Percentiles rank a stretch among this genome's conserved stretches.
These are phyloP conservation scores for Eucalyptus coolabah DNA, from an alignment of 345 rosid species.

Conservation along the genomic window DNA sequence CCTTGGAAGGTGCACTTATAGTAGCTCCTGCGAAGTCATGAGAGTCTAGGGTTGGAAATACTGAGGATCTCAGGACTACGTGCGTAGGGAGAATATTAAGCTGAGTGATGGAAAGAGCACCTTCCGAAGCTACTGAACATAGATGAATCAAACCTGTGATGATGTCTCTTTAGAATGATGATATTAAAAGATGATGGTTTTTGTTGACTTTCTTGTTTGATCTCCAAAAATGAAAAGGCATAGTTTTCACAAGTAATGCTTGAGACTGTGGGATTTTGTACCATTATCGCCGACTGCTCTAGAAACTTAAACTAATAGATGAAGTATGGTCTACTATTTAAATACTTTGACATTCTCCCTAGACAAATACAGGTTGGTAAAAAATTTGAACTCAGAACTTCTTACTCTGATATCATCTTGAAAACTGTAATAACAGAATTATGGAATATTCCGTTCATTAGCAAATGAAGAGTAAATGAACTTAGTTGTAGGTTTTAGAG, in stretches of 20 bases:
- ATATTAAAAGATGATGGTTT: background rate
- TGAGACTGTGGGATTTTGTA: background rate
- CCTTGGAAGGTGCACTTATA: constrained; percentile 23
- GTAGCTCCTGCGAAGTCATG: constrained; percentile 18
- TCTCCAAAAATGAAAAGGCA: background rate
- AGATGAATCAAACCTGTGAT: background rate
- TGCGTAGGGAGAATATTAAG: background rate
- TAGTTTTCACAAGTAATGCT: background rate
- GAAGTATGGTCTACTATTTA: background rate
- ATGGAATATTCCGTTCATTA: background rate
- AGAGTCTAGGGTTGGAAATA: background rate
- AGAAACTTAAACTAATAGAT: background rate
- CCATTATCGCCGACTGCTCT: background rate
- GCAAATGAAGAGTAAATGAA: background rate
- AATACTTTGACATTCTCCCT: background rate
- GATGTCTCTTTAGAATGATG: background rate
- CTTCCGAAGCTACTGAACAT: background rate
- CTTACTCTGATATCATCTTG: background rate
- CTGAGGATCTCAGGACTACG: background rate
- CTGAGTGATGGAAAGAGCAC: background rate
- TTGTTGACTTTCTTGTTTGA: background rate
- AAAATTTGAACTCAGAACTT: background rate
- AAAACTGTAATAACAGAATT: background rate
- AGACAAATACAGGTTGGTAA: background rate
- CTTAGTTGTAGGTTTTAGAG: background rate